A percentile compares a stretch with the other conserved stretches of the same genome.
Evolutionary conservation across 805 yeast genomes (phyloP).

Genomic region (Candida boleticola): DNA sequence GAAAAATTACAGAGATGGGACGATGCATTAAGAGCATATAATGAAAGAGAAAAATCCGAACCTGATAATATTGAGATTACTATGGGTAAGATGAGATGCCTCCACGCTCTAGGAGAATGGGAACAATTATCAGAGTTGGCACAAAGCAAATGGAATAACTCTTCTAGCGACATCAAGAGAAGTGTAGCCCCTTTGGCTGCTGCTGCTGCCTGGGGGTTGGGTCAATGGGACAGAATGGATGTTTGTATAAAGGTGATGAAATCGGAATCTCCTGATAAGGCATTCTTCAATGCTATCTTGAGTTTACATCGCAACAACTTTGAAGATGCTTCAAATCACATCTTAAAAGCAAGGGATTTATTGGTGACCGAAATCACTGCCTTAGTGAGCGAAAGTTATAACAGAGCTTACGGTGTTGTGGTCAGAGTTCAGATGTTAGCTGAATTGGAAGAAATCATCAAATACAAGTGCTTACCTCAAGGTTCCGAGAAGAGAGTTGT

Average conservation of each 20-base stretch:
- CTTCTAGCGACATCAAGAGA: slow-evolving; percentile 71
- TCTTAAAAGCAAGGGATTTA: slow-evolving; percentile 80
- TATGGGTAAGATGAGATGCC: slow-evolving; percentile 97
- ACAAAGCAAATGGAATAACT: slow-evolving; percentile 75
- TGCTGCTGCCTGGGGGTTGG: slow-evolving; percentile 98
- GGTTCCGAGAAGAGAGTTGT: slow-evolving; percentile 75
- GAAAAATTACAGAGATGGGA: slow-evolving; percentile 98
- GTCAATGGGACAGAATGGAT: slow-evolving; percentile 96
- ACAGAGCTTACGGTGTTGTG: slow-evolving; percentile 94
- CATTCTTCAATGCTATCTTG: slow-evolving; percentile 90
- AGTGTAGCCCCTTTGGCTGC: slow-evolving; percentile 97
- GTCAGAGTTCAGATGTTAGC: slow-evolving; percentile 97
- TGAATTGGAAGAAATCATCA: slow-evolving; percentile 91
- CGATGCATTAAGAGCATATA: slow-evolving; percentile 90
- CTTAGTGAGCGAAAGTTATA: slow-evolving; percentile 90
- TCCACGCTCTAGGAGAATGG: slow-evolving; percentile 99
- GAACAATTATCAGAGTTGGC: slow-evolving; percentile 86
- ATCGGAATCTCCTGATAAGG: slow-evolving; percentile 87
- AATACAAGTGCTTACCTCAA: slow-evolving; percentile 81
- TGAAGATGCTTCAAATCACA: slow-evolving; percentile 75
- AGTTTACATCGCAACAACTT: slow-evolving; percentile 84
- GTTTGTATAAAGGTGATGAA: slow-evolving; percentile 88
- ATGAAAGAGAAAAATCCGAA: slow-evolving; percentile 63
- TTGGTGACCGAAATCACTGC: slow-evolving; percentile 93
- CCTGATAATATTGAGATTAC: slow-evolving; percentile 81